phyloP scores from a whole-genome alignment of 768 basidiomycete genomes.

The Amanita rubescens region DNA sequence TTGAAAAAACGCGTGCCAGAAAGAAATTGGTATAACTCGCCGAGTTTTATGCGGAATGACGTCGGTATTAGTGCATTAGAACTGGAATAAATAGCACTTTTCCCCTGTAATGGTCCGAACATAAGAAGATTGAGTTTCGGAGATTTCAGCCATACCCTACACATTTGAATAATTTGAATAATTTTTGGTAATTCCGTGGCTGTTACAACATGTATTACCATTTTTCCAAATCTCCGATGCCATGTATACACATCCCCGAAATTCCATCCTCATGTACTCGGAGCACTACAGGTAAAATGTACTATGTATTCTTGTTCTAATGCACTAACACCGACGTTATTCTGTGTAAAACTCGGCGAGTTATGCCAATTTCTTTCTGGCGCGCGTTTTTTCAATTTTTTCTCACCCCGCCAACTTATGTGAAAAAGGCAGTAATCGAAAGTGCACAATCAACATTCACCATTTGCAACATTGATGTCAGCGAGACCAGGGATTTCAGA shows the following conservation, averaged over 20 bases:
- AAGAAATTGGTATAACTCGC: too few species aligned
- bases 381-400: too few species aligned
- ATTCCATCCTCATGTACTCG: not conserved
- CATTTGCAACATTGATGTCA: constrained; percentile 31
- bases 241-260: not conserved
- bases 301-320: too few species aligned
- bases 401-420: too few species aligned
- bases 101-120: not conserved
- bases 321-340: too few species aligned
- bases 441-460: constrained; percentile 20
- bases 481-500: constrained; percentile 27
- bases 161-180: not conserved
- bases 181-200: not conserved
- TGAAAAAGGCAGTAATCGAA: too few species aligned
- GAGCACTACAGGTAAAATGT: not conserved
- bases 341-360: too few species aligned
- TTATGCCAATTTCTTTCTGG: too few species aligned
- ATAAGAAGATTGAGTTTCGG: not conserved
- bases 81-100: not conserved
- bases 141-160: not conserved
- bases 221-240: not conserved
- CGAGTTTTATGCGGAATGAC: too few species aligned
- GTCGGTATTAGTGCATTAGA: too few species aligned
- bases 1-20: too few species aligned
- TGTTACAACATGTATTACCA: not conserved